These are phyloP conservation scores for Lasiodiplodia citricola DNA, from an alignment of 2,329 filamentous ascomycete species.

Conservation along the genomic window DNA sequence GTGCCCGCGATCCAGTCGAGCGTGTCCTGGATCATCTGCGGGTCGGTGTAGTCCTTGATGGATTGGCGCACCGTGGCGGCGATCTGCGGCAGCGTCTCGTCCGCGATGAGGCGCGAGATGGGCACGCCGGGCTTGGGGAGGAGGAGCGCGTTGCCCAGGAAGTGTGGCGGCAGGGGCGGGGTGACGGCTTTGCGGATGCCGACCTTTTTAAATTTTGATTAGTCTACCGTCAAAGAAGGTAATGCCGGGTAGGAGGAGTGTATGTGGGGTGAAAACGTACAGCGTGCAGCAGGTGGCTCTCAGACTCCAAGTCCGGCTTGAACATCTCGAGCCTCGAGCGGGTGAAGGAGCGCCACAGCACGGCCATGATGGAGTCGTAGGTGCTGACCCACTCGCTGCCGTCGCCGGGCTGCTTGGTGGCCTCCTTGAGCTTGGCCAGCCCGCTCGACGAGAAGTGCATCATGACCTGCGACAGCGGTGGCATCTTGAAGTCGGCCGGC, in stretches of 20 bases:
- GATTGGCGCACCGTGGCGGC: slow-evolving; percentile 33
- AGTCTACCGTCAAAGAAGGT: slow-evolving; percentile 18
- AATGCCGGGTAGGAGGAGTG: not conserved
- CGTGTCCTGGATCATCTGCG: slow-evolving; percentile 31
- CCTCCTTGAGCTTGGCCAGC: slow-evolving; percentile 31
- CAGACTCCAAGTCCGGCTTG: slow-evolving; percentile 26
- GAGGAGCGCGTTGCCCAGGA: slow-evolving; percentile 33
- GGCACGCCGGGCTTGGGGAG: slow-evolving; percentile 30
- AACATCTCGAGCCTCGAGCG: slow-evolving; percentile 32
- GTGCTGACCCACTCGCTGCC: slow-evolving; percentile 33
- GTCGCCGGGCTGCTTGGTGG: slow-evolving; percentile 12
- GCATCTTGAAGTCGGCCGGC: slow-evolving; percentile 35
- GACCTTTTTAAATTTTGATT: slow-evolving; percentile 30
- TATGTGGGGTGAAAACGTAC: not conserved
- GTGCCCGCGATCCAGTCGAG: slow-evolving; percentile 34
- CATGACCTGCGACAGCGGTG: slow-evolving; percentile 30
- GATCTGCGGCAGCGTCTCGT: slow-evolving; percentile 30
- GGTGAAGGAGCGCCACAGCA: slow-evolving; percentile 34
- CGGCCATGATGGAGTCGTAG: slow-evolving; percentile 35
- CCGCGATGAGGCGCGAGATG: slow-evolving; percentile 28
- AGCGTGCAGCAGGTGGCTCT: slow-evolving; percentile 32
- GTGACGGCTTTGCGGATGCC: slow-evolving; percentile 32
- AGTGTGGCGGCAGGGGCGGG: slow-evolving; percentile 34
- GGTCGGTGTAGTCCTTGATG: slow-evolving; percentile 32
- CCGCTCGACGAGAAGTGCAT: slow-evolving; percentile 34